Evolutionary conservation across 139 green algal species (phyloP).

Genomic region (Micractinium sp.): DNA sequence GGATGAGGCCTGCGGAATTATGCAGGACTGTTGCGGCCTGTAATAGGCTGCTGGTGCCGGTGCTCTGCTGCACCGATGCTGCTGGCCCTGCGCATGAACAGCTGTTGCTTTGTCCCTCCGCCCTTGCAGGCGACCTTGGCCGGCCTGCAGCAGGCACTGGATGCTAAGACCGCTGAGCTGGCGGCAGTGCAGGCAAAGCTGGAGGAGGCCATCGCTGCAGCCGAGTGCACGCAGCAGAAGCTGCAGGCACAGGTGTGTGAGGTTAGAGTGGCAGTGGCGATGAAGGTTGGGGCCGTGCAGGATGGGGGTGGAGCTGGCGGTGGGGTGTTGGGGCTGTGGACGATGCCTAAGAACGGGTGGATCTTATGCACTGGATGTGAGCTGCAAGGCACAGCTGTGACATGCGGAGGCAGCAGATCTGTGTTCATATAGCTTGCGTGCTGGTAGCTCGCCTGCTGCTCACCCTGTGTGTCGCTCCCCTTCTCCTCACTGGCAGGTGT

Average conservation of each 20-base stretch:
- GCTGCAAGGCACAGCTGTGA: background rate
- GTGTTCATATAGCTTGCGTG: no score
- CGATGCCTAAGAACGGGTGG: background rate
- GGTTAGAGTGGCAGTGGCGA: no score
- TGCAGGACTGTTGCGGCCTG: background rate
- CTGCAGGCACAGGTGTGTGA: background rate
- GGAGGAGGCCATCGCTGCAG: background rate
- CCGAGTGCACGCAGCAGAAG: background rate
- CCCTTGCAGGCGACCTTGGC: background rate
- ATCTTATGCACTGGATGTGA: no score
- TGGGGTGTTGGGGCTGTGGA: background rate
- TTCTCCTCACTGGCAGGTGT: background rate
- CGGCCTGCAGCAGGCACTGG: background rate
- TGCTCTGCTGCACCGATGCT: background rate
- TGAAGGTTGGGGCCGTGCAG: no score
- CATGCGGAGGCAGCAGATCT: no score
- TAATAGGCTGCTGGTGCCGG: background rate
- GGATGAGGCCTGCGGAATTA: background rate
- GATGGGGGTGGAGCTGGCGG: background rate
- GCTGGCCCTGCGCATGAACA: background rate
- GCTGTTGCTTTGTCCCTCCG: background rate
- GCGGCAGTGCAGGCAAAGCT: slow-evolving; percentile 5
- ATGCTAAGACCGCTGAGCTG: slow-evolving; percentile 27
- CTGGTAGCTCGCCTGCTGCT: no score
- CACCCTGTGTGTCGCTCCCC: background rate